Conservation (phyloP, 2,329 filamentous ascomycete species). For the Lachnellula arida region DNA sequence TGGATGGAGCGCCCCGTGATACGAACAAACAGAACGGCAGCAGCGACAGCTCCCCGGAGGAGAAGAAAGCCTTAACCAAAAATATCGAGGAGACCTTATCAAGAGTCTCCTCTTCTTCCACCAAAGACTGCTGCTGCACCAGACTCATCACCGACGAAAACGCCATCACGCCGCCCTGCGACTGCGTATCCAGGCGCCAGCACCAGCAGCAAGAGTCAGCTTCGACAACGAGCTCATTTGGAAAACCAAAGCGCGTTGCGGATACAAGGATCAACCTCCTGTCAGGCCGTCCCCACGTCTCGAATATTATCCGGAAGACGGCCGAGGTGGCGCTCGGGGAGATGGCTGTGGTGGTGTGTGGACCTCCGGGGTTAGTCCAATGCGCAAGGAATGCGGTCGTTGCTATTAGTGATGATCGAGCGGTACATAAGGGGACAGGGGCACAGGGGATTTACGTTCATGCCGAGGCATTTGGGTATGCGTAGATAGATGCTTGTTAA, state of each 20-base stretch:
- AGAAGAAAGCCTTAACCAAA: constrained; percentile 20
- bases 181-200: constrained; percentile 29
- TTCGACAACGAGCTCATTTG: constrained; percentile 7
- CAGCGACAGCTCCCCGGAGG: constrained; percentile 2
- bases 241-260: neutral
- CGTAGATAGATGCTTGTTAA: neutral
- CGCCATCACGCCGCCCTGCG: constrained; percentile 34
- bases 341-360: constrained; percentile 59
- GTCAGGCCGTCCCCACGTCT: constrained; percentile 48
- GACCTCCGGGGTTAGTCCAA: constrained; percentile 49
- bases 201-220: constrained; percentile 22
- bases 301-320: constrained; percentile 47
- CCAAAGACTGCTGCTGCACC: constrained; percentile 45
- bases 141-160: constrained; percentile 42
- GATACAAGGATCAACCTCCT: constrained; percentile 22
- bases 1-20: constrained; percentile 1
- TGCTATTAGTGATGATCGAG: constrained; percentile 56
- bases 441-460: constrained; percentile 60
- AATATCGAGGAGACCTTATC: constrained; percentile 1
- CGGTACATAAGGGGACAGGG: constrained; percentile 62
- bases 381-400: constrained; percentile 52
- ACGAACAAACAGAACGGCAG: neutral
- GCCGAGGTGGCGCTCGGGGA: constrained; percentile 58
- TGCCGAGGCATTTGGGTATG: constrained; percentile 51
- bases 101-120: constrained; percentile 11